These are phyloP conservation scores for Wilhelminamyces savonicus DNA, from an alignment of 805 yeast genomes.

Conservation along the genomic window DNA sequence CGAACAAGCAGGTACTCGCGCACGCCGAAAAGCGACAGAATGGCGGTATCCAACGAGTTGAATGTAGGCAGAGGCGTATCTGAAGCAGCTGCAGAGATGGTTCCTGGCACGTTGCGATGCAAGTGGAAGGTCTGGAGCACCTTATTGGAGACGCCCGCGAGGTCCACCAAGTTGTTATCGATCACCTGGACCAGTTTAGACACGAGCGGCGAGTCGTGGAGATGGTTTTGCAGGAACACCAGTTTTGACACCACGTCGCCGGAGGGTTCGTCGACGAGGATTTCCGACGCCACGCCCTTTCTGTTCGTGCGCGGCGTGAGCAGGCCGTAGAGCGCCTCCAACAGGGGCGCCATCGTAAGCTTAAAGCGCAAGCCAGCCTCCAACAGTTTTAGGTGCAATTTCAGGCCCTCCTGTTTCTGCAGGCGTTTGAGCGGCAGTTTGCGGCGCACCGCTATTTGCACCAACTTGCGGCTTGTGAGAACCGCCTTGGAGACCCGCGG, in stretches of 20 bases:
- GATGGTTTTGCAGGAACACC: slow-evolving; percentile 1
- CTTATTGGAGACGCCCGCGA: slow-evolving; percentile 27
- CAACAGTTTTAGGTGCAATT: slow-evolving; percentile 37
- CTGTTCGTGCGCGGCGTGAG: slow-evolving; percentile 30
- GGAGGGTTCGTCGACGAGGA: not conserved
- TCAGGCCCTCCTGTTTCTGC: slow-evolving; percentile 4
- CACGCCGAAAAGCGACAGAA: slow-evolving; percentile 34
- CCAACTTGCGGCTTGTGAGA: slow-evolving; percentile 10
- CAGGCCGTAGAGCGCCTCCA: slow-evolving; percentile 38
- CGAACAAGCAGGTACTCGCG: slow-evolving; percentile 41
- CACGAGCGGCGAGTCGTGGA: slow-evolving; percentile 2
- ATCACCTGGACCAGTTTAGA: slow-evolving; percentile 29
- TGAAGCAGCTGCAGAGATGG: slow-evolving; percentile 2
- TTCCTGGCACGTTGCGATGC: slow-evolving; percentile 4
- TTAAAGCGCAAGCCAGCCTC: slow-evolving; percentile 48
- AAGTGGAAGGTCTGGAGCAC: slow-evolving; percentile 27
- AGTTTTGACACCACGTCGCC: slow-evolving; percentile 1
- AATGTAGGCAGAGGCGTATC: slow-evolving; percentile 25
- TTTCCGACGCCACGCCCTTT: slow-evolving; percentile 5
- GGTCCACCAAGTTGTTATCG: slow-evolving; percentile 33
- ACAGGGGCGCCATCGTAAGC: slow-evolving; percentile 39
- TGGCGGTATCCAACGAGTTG: slow-evolving; percentile 42
- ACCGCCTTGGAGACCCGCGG: slow-evolving; percentile 10
- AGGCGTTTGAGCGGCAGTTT: slow-evolving; percentile 16
- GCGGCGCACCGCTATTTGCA: slow-evolving; percentile 27